Evolutionary conservation across 176 grass and related monocot genomes (phyloP).

Genomic region (Raddia guianensis): DNA sequence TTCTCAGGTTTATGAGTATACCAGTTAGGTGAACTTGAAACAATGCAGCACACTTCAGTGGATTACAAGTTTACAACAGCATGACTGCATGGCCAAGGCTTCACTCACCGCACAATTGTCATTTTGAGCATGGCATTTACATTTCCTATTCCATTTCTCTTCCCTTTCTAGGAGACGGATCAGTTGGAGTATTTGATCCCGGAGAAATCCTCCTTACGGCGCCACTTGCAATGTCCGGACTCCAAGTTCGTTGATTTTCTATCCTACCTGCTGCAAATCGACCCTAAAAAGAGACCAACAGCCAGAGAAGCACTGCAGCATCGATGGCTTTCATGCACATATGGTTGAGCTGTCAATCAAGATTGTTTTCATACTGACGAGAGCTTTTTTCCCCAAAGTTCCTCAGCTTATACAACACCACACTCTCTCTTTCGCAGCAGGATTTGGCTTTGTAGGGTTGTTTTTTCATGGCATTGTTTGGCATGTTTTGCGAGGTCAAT

Average conservation of each 20-base stretch:
- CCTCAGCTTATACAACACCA: slow-evolving; percentile 13
- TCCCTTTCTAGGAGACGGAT: slow-evolving; percentile 64
- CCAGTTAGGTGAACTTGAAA: slow-evolving; percentile 7
- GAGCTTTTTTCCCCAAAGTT: slow-evolving; percentile 17
- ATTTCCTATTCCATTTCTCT: slow-evolving; percentile 31
- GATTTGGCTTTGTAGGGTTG: slow-evolving; percentile 8
- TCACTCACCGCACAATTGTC: slow-evolving; percentile 4
- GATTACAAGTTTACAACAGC: background rate
- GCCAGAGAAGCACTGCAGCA: slow-evolving; percentile 83
- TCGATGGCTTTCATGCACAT: slow-evolving; percentile 74
- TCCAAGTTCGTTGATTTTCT: slow-evolving; percentile 84
- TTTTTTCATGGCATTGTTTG: slow-evolving; percentile 23
- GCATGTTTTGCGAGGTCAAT: slow-evolving; percentile 44
- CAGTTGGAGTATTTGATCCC: slow-evolving; percentile 88
- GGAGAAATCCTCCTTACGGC: slow-evolving; percentile 74
- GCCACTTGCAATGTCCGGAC: slow-evolving; percentile 68
- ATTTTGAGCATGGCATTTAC: background rate
- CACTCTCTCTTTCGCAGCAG: slow-evolving; percentile 15
- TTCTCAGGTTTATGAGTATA: background rate
- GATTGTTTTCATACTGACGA: background rate
- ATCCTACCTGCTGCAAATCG: slow-evolving; percentile 84
- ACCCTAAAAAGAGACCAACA: slow-evolving; percentile 74
- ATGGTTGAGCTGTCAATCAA: slow-evolving; percentile 46
- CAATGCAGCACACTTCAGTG: background rate
- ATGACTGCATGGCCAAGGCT: background rate